A percentile compares a stretch with the other conserved stretches of the same genome.
These are phyloP conservation scores for Symbiodinium pilosum DNA, from an alignment of 73 alveolate genomes.

Conservation along the genomic window DNA sequence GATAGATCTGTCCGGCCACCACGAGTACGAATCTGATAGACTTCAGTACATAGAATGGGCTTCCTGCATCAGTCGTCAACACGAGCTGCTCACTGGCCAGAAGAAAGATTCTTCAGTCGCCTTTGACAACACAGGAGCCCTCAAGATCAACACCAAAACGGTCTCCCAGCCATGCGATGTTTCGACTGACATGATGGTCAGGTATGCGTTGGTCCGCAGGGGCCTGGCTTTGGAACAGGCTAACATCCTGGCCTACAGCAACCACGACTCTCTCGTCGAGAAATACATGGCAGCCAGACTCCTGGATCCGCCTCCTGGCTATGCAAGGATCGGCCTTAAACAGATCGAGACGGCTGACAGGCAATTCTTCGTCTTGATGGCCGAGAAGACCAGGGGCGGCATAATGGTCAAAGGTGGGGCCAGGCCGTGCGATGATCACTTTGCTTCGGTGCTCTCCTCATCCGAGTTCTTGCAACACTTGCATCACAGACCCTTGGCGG, in stretches of 20 bases:
- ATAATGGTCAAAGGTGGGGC: not conserved
- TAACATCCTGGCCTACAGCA: not conserved
- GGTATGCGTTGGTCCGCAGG: not conserved
- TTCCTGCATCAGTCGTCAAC: not conserved
- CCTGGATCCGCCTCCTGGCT: conserved; percentile 5
- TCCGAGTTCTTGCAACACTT: not conserved
- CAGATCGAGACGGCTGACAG: conserved; percentile 30
- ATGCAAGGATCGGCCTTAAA: not conserved
- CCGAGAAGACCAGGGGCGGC: not conserved
- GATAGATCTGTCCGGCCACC: too few species aligned
- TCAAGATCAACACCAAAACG: not conserved
- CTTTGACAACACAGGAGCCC: not conserved
- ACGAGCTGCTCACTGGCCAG: not conserved
- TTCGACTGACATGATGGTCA: not conserved
- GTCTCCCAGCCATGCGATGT: not conserved
- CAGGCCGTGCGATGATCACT: not conserved
- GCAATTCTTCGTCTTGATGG: not conserved
- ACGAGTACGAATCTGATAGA: not conserved
- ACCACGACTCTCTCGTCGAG: not conserved
- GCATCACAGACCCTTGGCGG: not conserved
- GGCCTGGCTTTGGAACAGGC: conserved; percentile 43
- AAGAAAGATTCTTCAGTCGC: not conserved
- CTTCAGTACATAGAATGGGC: not conserved
- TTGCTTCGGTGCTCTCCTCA: not conserved
- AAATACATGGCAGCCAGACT: not conserved